Evolutionary conservation across 305 asterid genomes (phyloP).

Genomic region (Fraxinus paxiana): DNA sequence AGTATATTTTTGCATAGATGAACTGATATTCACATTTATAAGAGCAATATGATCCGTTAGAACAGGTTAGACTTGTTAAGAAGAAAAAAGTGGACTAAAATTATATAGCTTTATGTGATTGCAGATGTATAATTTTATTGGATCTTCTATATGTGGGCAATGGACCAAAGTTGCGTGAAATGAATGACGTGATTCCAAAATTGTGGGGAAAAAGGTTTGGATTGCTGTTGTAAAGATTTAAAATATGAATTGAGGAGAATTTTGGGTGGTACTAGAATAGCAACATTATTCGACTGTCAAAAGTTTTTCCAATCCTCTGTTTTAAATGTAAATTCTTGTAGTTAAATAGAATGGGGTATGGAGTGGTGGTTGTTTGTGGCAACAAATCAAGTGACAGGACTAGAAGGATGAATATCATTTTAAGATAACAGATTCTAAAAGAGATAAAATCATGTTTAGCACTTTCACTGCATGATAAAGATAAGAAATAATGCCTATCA

Average conservation of each 20-base stretch:
- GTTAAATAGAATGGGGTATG: background rate
- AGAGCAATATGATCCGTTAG: background rate
- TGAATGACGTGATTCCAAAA: background rate
- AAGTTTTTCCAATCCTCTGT: background rate
- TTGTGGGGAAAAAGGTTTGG: background rate
- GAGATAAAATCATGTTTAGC: background rate
- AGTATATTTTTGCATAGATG: background rate
- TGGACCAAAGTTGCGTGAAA: background rate
- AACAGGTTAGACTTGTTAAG: background rate
- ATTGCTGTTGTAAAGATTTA: background rate
- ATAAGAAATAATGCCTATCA: background rate
- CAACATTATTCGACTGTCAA: slow-evolving; percentile 3
- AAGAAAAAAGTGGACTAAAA: background rate
- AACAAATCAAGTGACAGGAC: background rate
- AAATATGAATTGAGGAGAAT: background rate
- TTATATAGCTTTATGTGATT: background rate
- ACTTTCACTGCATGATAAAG: background rate
- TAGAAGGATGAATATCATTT: background rate
- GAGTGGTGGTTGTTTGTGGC: background rate
- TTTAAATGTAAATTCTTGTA: slow-evolving; percentile 1
- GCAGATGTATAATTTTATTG: background rate
- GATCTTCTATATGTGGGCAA: background rate
- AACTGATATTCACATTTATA: background rate
- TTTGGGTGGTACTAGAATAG: background rate
- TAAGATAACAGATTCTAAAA: slow-evolving; percentile 1